phyloP scores from a whole-genome alignment of 2,329 filamentous ascomycete genomes.

The Aspergillus japonicus region DNA sequence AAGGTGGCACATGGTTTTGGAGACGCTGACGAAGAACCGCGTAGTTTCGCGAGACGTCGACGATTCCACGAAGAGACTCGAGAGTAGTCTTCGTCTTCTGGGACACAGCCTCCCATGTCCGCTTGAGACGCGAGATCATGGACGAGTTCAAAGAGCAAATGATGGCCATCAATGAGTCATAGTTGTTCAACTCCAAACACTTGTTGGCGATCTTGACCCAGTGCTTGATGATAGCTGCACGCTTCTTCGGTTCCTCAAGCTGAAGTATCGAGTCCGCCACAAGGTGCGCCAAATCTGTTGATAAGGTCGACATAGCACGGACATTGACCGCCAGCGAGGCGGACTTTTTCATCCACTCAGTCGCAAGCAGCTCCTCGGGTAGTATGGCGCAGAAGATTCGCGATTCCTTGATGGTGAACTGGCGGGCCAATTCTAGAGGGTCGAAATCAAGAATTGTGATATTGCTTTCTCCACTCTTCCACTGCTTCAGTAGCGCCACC shows the following conservation, averaged over 20 bases:
- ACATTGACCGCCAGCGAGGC: constrained; percentile 81
- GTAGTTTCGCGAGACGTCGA: constrained; percentile 89
- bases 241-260: constrained; percentile 86
- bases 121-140: constrained; percentile 80
- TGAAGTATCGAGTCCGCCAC: constrained; percentile 91
- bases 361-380: constrained; percentile 85
- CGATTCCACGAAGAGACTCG: constrained; percentile 75
- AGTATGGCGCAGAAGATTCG: constrained; percentile 86
- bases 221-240: constrained; percentile 87
- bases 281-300: constrained; percentile 87
- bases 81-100: constrained; percentile 78
- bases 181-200: constrained; percentile 88
- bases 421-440: constrained; percentile 82
- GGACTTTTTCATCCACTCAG: constrained; percentile 90
- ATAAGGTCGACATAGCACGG: constrained; percentile 87
- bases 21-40: constrained; percentile 79
- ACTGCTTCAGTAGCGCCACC: constrained; percentile 66
- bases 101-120: constrained; percentile 88
- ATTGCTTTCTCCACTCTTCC: constrained; percentile 67
- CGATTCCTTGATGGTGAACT: constrained; percentile 90
- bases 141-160: constrained; percentile 92
- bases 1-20: constrained; percentile 83
- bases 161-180: constrained; percentile 94
- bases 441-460: constrained; percentile 88
- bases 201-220: constrained; percentile 94